Conservation (phyloP, 2,329 filamentous ascomycete species). For the Verruconis gallopava region DNA sequence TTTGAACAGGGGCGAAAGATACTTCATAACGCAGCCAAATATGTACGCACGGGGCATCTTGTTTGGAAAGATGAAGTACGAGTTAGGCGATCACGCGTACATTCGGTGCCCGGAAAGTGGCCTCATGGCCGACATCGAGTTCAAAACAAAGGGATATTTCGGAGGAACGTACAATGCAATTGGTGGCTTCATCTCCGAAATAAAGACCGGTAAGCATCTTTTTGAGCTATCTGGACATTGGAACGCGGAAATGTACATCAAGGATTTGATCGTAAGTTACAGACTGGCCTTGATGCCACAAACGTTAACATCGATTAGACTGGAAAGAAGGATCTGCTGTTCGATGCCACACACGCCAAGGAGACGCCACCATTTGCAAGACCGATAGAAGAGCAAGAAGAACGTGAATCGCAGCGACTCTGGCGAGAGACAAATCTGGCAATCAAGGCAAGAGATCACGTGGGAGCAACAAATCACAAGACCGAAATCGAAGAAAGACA, state of each 20-base stretch:
- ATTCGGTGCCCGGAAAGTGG: slow-evolving; percentile 82
- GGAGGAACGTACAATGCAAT: slow-evolving; percentile 94
- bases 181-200: slow-evolving; percentile 78
- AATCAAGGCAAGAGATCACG: slow-evolving; percentile 74
- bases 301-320: slow-evolving; percentile 42
- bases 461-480: slow-evolving; percentile 85
- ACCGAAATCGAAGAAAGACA: slow-evolving; percentile 91
- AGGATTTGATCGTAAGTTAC: slow-evolving; percentile 53
- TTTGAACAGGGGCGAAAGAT: slow-evolving; percentile 77
- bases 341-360: slow-evolving; percentile 69
- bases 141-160: slow-evolving; percentile 98
- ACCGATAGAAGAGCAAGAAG: slow-evolving; percentile 73
- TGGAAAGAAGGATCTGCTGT: slow-evolving; percentile 77
- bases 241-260: slow-evolving; percentile 91
- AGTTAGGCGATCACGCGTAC: slow-evolving; percentile 90
- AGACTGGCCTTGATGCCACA: neutral
- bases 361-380: slow-evolving; percentile 61
- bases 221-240: slow-evolving; percentile 87
- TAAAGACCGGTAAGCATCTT: slow-evolving; percentile 72
- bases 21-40: slow-evolving; percentile 91
- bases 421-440: slow-evolving; percentile 76
- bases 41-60: slow-evolving; percentile 97
- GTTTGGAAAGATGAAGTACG: slow-evolving; percentile 99
- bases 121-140: slow-evolving; percentile 82
- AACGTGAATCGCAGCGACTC: slow-evolving; percentile 77